phyloP scores from a whole-genome alignment of 78 protist genomes.

The Protostelium mycophagum region DNA sequence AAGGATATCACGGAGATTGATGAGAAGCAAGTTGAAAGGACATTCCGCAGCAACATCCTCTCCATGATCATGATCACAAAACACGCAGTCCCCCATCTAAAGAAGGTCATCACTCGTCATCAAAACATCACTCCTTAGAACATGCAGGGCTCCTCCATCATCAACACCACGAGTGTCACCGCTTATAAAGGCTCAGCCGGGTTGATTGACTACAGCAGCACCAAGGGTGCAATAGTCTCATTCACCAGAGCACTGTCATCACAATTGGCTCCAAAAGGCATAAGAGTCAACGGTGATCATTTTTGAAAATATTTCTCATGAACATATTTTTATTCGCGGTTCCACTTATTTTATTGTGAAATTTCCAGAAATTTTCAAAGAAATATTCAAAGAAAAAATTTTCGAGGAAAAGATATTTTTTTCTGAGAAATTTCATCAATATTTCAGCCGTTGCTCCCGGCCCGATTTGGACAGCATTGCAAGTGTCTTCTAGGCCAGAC shows the following conservation, averaged over 20 bases:
- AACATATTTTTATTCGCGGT: too few relatives aligned
- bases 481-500: neutral
- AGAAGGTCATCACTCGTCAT: neutral
- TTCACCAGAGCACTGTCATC: neutral
- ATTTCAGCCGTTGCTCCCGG: neutral
- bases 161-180: neutral
- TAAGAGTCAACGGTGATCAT: neutral
- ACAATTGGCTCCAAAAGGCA: neutral
- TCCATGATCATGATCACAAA: neutral
- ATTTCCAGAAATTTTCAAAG: too few relatives aligned
- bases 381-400: too few relatives aligned
- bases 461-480: neutral
- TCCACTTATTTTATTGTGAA: too few relatives aligned
- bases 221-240: neutral
- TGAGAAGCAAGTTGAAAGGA: neutral
- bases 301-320: too few relatives aligned
- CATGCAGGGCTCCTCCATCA: constrained; percentile 1
- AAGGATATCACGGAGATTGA: neutral
- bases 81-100: neutral
- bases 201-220: neutral
- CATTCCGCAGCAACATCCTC: neutral
- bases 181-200: neutral
- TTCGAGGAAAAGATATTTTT: too few relatives aligned
- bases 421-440: neutral
- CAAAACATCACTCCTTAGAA: neutral